Evolutionary conservation across 768 basidiomycete genomes (phyloP), one percentile per base, ranked within the genome.

Genomic region (Coprinopsis sp.): DNA sequence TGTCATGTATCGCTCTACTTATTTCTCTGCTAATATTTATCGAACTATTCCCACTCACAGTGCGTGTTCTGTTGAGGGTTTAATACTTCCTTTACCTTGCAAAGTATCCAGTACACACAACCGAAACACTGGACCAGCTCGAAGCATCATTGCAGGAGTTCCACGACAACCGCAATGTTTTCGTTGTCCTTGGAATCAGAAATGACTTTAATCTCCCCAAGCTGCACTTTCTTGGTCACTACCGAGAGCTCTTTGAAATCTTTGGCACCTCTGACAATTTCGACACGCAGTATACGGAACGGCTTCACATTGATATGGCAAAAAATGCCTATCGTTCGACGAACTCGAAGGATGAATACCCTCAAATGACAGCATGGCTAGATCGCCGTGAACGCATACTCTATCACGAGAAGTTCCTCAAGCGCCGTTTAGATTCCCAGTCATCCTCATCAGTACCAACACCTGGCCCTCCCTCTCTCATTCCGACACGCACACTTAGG

Each of bases 201-300:
- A 43, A 59, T 10, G 7, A 62, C 40, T 72, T 71, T 54, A 70
- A 73, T 34, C 56, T 75, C 14, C 70, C 70, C 0, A 76, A 76
- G 49, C 50, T 76, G 1, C 72, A 74, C 46, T 61, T 52, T 14
- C 48, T 63, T 1, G 31, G 23, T 1, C 74, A 75, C 49, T 74
- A 71, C 49, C 11, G 49, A 1, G 10, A 46, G 1, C 29, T 44
- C 7, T 73, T 74, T 51, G 37, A 52, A 22, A 37, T 45, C 3
- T 54, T 57, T 29, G 73, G 74, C 2, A 62, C 66, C 1, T 54
- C 64, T 1, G 69, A 73, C 45, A 68, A 68, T 46, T 71, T 58
- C 52, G 65, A 69, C 46, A 74, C 70, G 0, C 59, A 73, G 48
- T 56, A 57, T 24, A 61, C 68, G 1, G 70, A 76, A n/a, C n/a